Percentiles rank a stretch among this genome's conserved stretches.
Conservation (phyloP, 345 rosid species). For the Anacardium occidentale region DNA sequence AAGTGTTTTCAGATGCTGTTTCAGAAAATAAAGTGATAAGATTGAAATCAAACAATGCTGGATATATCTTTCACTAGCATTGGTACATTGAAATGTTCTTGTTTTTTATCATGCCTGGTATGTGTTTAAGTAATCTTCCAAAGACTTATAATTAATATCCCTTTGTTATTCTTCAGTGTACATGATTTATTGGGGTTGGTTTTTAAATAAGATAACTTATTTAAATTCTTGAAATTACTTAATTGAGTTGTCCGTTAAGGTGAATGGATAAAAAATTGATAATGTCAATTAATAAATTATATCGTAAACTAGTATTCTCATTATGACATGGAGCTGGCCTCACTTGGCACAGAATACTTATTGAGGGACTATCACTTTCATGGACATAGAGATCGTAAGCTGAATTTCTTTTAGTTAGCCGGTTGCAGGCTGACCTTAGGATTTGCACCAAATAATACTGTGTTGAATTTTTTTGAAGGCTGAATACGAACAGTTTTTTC, state of each 20-base stretch:
- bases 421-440: not conserved
- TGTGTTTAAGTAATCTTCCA: not conserved
- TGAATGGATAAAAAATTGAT: not conserved
- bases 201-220: not conserved
- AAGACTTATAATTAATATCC: not conserved
- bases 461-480: not conserved
- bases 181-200: constrained; percentile 9
- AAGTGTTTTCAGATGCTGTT: not conserved
- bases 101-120: not conserved
- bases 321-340: not conserved
- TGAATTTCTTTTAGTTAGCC: not conserved
- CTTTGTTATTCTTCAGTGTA: not conserved
- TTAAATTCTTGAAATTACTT: not conserved
- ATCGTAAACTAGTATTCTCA: not conserved
- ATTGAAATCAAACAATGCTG: not conserved
- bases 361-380: not conserved
- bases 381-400: not conserved
- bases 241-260: not conserved
- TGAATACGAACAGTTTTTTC: not conserved
- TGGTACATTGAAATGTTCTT: not conserved
- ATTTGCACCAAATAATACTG: not conserved
- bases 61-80: not conserved
- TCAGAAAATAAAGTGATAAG: not conserved
- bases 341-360: not conserved
- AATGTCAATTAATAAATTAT: no score